Evolutionary conservation across 1,284 basidiomycete species (phyloP), one percentile per base, ranked within the genome.

Genomic region (Marasmius sp.): DNA sequence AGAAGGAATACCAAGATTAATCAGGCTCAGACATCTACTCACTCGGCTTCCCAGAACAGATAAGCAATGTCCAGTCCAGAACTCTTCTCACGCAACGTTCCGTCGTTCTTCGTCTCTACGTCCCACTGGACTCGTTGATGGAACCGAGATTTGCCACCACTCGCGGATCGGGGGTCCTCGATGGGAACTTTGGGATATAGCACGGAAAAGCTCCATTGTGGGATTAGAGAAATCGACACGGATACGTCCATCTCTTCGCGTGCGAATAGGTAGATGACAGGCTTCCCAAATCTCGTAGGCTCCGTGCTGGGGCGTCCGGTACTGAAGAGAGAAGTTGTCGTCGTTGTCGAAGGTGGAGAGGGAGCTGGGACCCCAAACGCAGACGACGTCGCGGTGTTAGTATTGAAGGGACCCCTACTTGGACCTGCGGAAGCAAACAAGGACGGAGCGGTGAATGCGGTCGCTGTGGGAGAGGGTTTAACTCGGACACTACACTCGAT

Each of bases 261-360:
- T 2, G 71, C 67, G 58, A 67, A 67, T 33, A 76, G 64, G 53
- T 75, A 75, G 20, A 75, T 73, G 27, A 75, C 70, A 3, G 75
- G 75, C 57, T 75, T 76, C 14, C 67, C 58, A n/a, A 43, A 34
- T 60, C 55, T 22, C 39, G 0, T 16, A 50, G 50, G 5, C 41
- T 8, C 27, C 18, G 49, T 16, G 9, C 33, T 6, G 36, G 33
- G 18, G 39, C 9, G 39, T 41, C 39, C 16, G 39, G 39, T 16
- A 43, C 3, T 43, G n/a, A 12, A 12, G 41, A 3, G 2, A n/a
- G 12, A 43, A 6, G 41, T 43, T 6, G 39, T 41, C 9, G 39
- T 9, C 9, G 16, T 16, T 41, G 41, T 43, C 41, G n/a, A 43
- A 43, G n/a, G n/a, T n/a, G 41, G 41, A 6, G 11, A 12, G 41